Base-by-base conservation (phyloP, 257 asterid genomes). In the Solanum boliviense region DNA sequence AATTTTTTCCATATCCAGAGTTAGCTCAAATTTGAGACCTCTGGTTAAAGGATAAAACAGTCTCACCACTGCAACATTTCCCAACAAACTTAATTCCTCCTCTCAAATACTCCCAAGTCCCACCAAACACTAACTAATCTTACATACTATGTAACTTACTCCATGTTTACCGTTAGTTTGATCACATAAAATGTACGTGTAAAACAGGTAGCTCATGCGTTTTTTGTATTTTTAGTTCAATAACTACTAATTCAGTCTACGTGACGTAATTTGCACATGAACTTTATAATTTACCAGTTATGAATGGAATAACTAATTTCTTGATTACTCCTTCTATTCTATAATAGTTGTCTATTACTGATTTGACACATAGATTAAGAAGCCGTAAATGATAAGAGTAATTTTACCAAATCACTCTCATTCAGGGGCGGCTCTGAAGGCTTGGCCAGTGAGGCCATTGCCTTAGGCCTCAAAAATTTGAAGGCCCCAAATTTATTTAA, bases 301-400 rank as follows among this genome's bases (percentile, higher is more conserved):
- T 5, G 15, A 41, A 41, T n/a, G 84, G 4, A 76, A 76, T 38
- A 78, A 73, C 82, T 34, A 35, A 73, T 21, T 52, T 16, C 1
- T 52, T 52, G 0, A 52, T 16, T 52, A 16, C 8, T 48, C 58
- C 0, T 0, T 46, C 3, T 5, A 0, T 46, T 48, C 0, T 13
- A 15, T 15, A 13, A 13, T 48, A 15, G 20, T 48, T 15, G 21
- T 48, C 0, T 0, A 15, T 0, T 48, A 2, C 0, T 48, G 21
- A 48, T 0, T 48, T 48, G 58, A 48, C 58, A 5, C 21, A 48
- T 5, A 0, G 0, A 48, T 0, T 15, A 15, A 48, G 0, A 48
- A 48, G 1, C 0, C 1, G 7, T 48, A 48, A 46, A 46, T 48
- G 8, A 48, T 15, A 15, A 0, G 7, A 48, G 21, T 48, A 15